Percentiles rank a stretch among this genome's conserved stretches.
phyloP scores from a whole-genome alignment of 495 filamentous ascomycete species.

The Neurospora terricola region DNA sequence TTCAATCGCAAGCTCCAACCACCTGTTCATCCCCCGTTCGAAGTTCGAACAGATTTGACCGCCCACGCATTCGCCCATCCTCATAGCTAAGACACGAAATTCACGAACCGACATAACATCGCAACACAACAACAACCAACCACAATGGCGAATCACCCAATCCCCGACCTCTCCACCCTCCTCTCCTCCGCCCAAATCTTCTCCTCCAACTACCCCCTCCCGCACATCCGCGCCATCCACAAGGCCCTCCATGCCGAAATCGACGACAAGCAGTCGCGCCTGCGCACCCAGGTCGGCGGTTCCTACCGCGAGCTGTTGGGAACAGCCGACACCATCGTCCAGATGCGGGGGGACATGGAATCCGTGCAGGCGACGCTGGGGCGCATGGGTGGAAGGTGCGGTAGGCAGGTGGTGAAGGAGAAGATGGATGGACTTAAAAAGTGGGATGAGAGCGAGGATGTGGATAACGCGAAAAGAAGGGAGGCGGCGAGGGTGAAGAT shows the following conservation, averaged over 20 bases:
- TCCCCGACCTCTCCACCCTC: slow-evolving; percentile 33
- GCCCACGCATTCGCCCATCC: background rate
- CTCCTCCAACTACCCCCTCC: slow-evolving; percentile 52
- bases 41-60: background rate
- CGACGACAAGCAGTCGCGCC: slow-evolving; percentile 73
- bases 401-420: slow-evolving; percentile 56
- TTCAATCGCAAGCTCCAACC: background rate
- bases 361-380: slow-evolving; percentile 59
- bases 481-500: slow-evolving; percentile 29
- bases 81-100: background rate
- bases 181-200: slow-evolving; percentile 69
- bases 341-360: slow-evolving; percentile 73
- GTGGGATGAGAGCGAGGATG: slow-evolving; percentile 5
- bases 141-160: slow-evolving; percentile 17
- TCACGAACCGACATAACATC: background rate
- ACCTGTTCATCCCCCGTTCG: background rate
- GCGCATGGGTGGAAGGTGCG: slow-evolving; percentile 68
- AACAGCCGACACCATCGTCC: slow-evolving; percentile 84
- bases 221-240: slow-evolving; percentile 51
- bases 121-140: background rate
- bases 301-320: slow-evolving; percentile 88
- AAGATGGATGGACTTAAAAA: slow-evolving; percentile 48
- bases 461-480: slow-evolving; percentile 11
- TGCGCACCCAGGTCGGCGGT: slow-evolving; percentile 86
- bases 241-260: slow-evolving; percentile 44